Percentiles rank a stretch among this genome's conserved stretches.
Evolutionary conservation across 2,329 filamentous ascomycete genomes (phyloP).

Genomic region (Uncinocarpus reesii): DNA sequence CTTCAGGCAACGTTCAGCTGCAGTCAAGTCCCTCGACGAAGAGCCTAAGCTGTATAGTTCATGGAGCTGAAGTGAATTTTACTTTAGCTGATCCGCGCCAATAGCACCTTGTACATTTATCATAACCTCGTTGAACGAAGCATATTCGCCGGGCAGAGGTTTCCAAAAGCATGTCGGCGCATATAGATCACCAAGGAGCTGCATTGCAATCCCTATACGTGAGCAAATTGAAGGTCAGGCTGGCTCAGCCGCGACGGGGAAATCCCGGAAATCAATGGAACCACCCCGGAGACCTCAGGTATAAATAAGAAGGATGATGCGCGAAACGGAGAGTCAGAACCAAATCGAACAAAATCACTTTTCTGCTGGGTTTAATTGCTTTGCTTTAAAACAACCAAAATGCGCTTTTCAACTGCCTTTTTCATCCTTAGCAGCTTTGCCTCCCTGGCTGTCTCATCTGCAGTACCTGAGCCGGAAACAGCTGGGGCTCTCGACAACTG

Average conservation of each 20-base stretch:
- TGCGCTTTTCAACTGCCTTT: constrained; percentile 11
- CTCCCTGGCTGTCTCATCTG: constrained; percentile 7
- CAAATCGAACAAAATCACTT: neutral
- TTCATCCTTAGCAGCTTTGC: constrained; percentile 10
- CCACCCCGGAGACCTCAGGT: neutral
- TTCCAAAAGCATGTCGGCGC: no score
- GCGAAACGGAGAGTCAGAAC: neutral
- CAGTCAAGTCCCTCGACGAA: no score
- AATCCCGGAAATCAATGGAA: no score
- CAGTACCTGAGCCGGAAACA: constrained; percentile 3
- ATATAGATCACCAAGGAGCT: neutral
- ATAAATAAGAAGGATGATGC: neutral
- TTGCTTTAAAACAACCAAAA: constrained; percentile 1
- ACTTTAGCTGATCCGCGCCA: no score
- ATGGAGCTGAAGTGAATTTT: no score
- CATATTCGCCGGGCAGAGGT: no score
- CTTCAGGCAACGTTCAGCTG: no score
- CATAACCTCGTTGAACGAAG: no score
- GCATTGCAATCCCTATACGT: neutral
- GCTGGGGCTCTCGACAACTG: constrained; percentile 8
- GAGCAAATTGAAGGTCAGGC: neutral
- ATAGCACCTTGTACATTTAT: no score
- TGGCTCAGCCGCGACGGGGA: neutral
- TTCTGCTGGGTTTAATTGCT: neutral
- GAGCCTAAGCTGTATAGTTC: no score